phyloP scores from a whole-genome alignment of 2,329 filamentous ascomycete genomes.

The Fusarium sp. region DNA sequence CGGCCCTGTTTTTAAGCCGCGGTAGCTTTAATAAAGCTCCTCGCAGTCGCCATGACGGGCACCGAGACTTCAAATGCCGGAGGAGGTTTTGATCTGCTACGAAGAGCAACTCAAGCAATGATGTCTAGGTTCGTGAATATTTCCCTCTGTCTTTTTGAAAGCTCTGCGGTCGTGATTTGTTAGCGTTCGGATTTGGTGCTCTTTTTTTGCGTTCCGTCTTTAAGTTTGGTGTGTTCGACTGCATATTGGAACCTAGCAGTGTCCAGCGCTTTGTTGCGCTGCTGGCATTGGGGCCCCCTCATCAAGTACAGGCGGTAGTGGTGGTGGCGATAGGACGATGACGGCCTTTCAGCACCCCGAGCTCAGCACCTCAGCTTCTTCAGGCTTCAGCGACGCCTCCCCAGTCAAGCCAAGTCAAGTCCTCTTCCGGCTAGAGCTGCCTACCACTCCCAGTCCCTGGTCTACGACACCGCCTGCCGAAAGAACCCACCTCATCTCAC shows the following conservation, averaged over 20 bases:
- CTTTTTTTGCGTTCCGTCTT: background rate
- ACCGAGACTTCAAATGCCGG: slow-evolving; percentile 58
- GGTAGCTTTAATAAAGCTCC: slow-evolving; percentile 42
- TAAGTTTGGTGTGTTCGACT: slow-evolving; percentile 1
- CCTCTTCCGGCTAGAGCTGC: slow-evolving; percentile 44
- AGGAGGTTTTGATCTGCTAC: slow-evolving; percentile 67
- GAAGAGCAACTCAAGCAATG: slow-evolving; percentile 71
- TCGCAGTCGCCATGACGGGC: slow-evolving; percentile 60
- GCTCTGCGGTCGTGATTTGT: background rate
- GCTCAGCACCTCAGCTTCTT: slow-evolving; percentile 26
- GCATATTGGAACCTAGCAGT: background rate
- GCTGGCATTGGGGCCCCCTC: slow-evolving; percentile 24
- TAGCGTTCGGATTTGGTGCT: background rate
- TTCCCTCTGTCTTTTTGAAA: slow-evolving; percentile 38
- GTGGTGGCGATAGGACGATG: slow-evolving; percentile 35
- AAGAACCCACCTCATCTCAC: slow-evolving; percentile 37
- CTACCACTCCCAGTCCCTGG: slow-evolving; percentile 19
- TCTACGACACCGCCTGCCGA: slow-evolving; percentile 40
- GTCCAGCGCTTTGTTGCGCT: background rate
- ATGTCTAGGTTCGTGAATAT: slow-evolving; percentile 68
- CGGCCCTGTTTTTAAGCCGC: slow-evolving; percentile 40
- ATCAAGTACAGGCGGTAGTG: slow-evolving; percentile 19
- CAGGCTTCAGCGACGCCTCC: slow-evolving; percentile 17
- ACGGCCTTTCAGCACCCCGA: slow-evolving; percentile 36
- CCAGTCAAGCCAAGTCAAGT: slow-evolving; percentile 31